Conservation (phyloP, 1,284 basidiomycete species). For the Ceratorhiza oryzae-sativae region DNA sequence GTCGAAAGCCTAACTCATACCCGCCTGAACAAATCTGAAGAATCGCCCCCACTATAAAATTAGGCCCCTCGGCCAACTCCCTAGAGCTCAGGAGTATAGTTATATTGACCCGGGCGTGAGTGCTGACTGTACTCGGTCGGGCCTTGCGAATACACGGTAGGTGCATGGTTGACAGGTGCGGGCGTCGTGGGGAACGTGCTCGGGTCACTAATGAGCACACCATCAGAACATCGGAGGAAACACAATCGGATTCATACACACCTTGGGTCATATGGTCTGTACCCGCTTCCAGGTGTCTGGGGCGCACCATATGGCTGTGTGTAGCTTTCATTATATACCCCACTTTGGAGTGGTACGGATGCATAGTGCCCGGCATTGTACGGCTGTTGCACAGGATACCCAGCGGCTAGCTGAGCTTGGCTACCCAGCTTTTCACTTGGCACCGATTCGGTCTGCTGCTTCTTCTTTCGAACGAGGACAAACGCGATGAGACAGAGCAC, state of each 20-base stretch:
- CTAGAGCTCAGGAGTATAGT: slow-evolving; percentile 31
- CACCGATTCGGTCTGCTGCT: not conserved
- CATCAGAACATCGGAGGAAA: not conserved
- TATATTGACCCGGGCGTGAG: slow-evolving; percentile 20
- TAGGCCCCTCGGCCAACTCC: not conserved
- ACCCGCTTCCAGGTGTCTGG: not conserved
- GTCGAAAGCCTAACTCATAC: too few species aligned
- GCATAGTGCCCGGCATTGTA: slow-evolving; percentile 15
- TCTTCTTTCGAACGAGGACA: slow-evolving; percentile 38
- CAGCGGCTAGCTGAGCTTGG: not conserved
- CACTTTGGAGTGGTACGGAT: slow-evolving; percentile 1
- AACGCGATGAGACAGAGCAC: slow-evolving; percentile 43
- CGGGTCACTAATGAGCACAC: slow-evolving; percentile 29
- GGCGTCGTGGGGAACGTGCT: slow-evolving; percentile 32
- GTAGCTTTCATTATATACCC: not conserved
- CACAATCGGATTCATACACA: not conserved
- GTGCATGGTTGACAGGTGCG: not conserved
- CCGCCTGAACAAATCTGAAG: too few species aligned
- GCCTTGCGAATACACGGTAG: not conserved
- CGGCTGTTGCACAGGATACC: slow-evolving; percentile 30
- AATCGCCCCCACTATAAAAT: too few species aligned
- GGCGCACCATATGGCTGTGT: slow-evolving; percentile 18
- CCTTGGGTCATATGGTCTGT: slow-evolving; percentile 35
- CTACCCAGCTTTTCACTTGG: not conserved
- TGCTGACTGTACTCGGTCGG: slow-evolving; percentile 15